Base-by-base conservation (phyloP, 495 filamentous ascomycete species). In the Cercophora newfieldiana region DNA sequence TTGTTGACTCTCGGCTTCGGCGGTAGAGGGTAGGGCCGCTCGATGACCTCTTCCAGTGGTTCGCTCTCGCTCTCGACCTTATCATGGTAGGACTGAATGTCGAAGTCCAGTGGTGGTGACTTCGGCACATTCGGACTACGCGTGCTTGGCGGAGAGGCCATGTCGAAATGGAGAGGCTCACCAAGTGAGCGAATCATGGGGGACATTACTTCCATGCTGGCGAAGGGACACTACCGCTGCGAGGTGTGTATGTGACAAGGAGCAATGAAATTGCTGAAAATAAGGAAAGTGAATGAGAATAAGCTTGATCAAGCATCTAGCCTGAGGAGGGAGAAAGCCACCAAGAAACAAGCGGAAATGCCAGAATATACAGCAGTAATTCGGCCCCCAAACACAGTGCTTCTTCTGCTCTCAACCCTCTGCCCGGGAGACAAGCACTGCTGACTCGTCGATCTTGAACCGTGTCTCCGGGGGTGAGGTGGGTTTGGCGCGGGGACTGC, bases 1-100 rank as follows among this genome's bases (percentile, higher is more conserved):
- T 84, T 78, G 50, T 82, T 88, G 16, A 87, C 69, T 55, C 76
- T 83, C 6, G 88, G 84, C n/a, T 81, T 85, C 7, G 93, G 94
- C 19, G 93, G 92, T 12, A 96, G 81, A 5, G 91, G 88, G 59
- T 82, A 83, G 8, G 53, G 62, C 8, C 70, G 72, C 24, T 61
- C 26, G 47, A 21, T 24, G n/a, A 51, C 48, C n/a, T 25, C 8
- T 25, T 31, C 68, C 29, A 31, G 21, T 26, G 54, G 16, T n/a
- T 22, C 16, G 25, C n/a, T 53, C 50, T 22, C 16, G 10, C 16
- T 53, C 50, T 7, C 8, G 57, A 66, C 65, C 16, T 71, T 56
- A 37, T 65, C 65, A 28, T 69, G 31, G 63, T 29, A 65, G 55
- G 55, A 24, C 51, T 28, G 51, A 22, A 26, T 18, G 51, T 26